phyloP scores from a whole-genome alignment of 495 filamentous ascomycete species.

The Neurospora sp. region DNA sequence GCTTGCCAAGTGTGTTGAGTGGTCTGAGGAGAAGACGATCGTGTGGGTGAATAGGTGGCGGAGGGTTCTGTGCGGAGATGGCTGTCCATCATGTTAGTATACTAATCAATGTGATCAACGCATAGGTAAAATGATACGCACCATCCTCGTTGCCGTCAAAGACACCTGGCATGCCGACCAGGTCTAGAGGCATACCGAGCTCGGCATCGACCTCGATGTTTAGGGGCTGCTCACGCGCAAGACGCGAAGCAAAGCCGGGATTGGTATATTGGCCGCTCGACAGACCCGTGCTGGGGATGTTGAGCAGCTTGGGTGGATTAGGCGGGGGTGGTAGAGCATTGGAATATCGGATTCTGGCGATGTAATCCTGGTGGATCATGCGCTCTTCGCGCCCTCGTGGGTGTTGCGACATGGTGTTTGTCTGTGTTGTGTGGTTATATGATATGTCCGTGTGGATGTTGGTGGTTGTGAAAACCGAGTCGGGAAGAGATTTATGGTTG shows the following conservation, averaged over 20 bases:
- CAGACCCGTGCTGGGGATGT: conserved; percentile 87
- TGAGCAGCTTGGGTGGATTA: conserved; percentile 88
- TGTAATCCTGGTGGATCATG: conserved; percentile 87
- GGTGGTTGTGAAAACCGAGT: neutral
- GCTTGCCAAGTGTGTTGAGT: conserved; percentile 71
- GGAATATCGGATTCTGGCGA: conserved; percentile 86
- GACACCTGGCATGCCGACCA: conserved; percentile 86
- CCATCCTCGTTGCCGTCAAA: conserved; percentile 94
- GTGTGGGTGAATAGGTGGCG: conserved; percentile 62
- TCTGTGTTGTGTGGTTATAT: neutral
- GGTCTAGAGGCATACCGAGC: conserved; percentile 91
- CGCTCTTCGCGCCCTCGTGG: conserved; percentile 34
- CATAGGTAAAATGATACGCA: conserved; percentile 37
- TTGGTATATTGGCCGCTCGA: conserved; percentile 72
- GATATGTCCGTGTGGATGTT: conserved; percentile 33
- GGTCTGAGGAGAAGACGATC: conserved; percentile 75
- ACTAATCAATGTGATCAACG: conserved; percentile 4
- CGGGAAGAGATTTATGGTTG: neutral
- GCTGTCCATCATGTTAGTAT: conserved; percentile 40
- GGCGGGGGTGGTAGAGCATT: conserved; percentile 91
- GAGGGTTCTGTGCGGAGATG: conserved; percentile 63
- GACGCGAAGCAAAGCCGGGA: conserved; percentile 73
- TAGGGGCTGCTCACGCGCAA: conserved; percentile 82
- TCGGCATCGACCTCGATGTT: conserved; percentile 97
- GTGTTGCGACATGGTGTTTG: neutral